Percentiles rank a stretch among this genome's conserved stretches.
phyloP scores from a whole-genome alignment of 257 asterid genomes.

The Lycium barbarum region DNA sequence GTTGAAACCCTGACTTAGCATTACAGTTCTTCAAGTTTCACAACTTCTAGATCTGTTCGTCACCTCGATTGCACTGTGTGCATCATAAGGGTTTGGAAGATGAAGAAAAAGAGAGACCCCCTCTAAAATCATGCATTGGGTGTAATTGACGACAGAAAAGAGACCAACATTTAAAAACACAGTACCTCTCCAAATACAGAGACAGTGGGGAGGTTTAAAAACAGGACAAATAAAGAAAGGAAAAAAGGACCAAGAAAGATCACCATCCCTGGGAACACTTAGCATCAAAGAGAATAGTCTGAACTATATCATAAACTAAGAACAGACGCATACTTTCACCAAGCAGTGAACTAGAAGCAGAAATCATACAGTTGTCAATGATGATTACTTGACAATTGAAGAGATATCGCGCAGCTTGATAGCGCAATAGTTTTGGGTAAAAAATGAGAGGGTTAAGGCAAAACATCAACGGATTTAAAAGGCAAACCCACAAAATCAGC shows the following conservation, averaged over 20 bases:
- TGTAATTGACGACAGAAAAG: too few relatives aligned
- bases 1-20: too few relatives aligned
- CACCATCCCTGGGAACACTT: background rate
- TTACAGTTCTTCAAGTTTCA: too few relatives aligned
- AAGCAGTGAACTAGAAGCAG: background rate
- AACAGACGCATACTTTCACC: background rate
- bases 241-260: too few relatives aligned
- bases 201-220: too few relatives aligned
- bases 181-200: too few relatives aligned
- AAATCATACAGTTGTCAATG: background rate
- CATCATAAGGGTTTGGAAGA: background rate
- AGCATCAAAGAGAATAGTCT: background rate
- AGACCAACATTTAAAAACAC: too few relatives aligned
- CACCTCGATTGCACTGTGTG: too few relatives aligned
- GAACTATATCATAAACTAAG: background rate
- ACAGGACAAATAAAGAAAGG: too few relatives aligned
- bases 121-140: too few relatives aligned
- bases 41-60: too few relatives aligned
- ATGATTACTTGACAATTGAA: background rate
- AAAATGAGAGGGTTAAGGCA: background rate
- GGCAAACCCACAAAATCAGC: slow-evolving; percentile 1
- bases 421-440: background rate
- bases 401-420: background rate
- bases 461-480: background rate
- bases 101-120: too few relatives aligned